Percentiles rank a stretch among this genome's conserved stretches.
These are phyloP conservation scores for Themeda triandra DNA, from an alignment of 176 grass and related monocot species.

Conservation along the genomic window DNA sequence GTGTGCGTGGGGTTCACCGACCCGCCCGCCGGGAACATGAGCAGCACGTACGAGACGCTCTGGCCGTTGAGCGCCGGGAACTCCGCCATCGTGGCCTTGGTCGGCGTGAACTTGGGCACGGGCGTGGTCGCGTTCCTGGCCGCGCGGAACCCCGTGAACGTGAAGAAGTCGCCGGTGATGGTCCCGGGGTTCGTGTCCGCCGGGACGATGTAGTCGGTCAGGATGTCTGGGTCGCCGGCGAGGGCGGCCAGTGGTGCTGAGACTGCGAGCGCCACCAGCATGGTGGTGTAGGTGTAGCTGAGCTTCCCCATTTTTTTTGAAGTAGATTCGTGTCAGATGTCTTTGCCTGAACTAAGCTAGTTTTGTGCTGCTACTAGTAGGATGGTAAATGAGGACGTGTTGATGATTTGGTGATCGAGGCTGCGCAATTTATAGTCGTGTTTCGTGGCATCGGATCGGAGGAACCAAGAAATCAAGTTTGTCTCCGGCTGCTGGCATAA, in stretches of 20 bases:
- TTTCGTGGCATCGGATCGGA: too few species aligned
- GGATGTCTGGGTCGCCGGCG: slow-evolving; percentile 46
- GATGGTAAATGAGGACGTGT: too few species aligned
- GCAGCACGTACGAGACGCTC: slow-evolving; percentile 34
- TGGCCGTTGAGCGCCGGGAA: slow-evolving; percentile 57
- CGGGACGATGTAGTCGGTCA: slow-evolving; percentile 23
- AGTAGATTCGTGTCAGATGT: too few species aligned
- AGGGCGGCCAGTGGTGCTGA: background rate
- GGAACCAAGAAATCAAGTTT: too few species aligned
- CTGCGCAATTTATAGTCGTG: too few species aligned
- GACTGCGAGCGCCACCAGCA: background rate
- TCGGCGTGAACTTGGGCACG: background rate
- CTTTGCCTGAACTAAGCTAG: too few species aligned
- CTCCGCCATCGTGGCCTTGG: background rate
- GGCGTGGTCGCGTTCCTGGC: background rate
- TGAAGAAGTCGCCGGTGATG: slow-evolving; percentile 33
- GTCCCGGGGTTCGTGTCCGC: accelerated
- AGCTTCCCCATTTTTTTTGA: too few species aligned
- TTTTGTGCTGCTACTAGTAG: too few species aligned
- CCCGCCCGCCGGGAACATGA: slow-evolving; percentile 19
- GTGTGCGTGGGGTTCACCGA: slow-evolving; percentile 51
- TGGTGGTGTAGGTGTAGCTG: too few species aligned
- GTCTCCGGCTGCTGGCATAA: too few species aligned
- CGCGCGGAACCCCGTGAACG: background rate
- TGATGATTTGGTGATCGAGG: too few species aligned